Percentiles rank a stretch among this genome's conserved stretches.
Evolutionary conservation across 331 rosid species (phyloP).

Genomic region (Erythrophleum ivorense): DNA sequence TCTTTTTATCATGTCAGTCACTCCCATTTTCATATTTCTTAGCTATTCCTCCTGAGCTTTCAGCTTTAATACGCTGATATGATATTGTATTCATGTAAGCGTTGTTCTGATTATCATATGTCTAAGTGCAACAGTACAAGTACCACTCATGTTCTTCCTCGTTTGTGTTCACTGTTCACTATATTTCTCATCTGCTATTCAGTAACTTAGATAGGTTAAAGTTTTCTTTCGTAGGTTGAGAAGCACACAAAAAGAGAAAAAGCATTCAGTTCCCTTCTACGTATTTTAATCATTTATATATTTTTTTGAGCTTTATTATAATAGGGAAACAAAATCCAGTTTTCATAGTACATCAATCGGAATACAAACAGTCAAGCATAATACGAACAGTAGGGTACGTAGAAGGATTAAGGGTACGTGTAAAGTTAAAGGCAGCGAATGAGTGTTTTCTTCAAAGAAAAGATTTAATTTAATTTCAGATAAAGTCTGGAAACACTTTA

Average conservation of each 20-base stretch:
- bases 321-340: not conserved
- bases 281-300: not conserved
- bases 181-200: not conserved
- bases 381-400: not conserved
- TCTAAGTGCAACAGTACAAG: not conserved
- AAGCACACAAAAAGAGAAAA: not conserved
- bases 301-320: no score
- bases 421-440: not conserved
- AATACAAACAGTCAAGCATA: not conserved
- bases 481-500: not conserved
- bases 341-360: not conserved
- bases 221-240: not conserved
- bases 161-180: not conserved
- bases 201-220: not conserved
- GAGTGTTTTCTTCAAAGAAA: not conserved
- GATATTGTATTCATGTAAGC: not conserved
- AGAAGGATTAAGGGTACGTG: not conserved
- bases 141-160: not conserved
- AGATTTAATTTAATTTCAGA: not conserved
- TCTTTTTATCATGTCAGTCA: not conserved
- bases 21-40: not conserved
- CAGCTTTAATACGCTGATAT: slow-evolving; percentile 48
- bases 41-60: slow-evolving; percentile 86
- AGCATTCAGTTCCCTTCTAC: not conserved
- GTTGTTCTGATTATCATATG: not conserved